Conservation (phyloP, 78 protist species). For the Dictyostelium brefeldianum region DNA sequence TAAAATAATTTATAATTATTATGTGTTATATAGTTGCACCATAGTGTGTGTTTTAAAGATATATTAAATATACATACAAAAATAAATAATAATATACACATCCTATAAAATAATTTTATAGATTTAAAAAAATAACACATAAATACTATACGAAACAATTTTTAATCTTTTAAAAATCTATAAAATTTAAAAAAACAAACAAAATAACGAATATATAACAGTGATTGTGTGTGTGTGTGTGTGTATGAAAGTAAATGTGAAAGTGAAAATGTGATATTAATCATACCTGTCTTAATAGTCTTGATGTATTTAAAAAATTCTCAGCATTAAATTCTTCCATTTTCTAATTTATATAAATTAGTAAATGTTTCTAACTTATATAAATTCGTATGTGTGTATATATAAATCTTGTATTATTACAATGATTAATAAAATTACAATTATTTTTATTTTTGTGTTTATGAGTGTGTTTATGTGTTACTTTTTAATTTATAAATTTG, state of each 20-base stretch:
- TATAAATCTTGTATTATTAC: not conserved
- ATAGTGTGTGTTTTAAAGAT: no score
- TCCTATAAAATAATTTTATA: no score
- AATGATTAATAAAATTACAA: not conserved
- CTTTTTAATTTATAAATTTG: no score
- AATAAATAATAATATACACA: no score
- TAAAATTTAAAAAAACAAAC: not conserved
- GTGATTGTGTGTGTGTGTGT: not conserved
- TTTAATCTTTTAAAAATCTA: not conserved
- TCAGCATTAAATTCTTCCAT: not conserved
- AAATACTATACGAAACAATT: not conserved
- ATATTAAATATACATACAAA: no score
- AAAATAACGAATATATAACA: not conserved
- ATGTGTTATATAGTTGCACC: no score
- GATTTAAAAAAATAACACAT: no score
- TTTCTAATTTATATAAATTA: no score
- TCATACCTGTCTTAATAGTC: conserved; percentile 27
- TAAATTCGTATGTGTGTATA: not conserved
- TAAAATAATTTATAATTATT: no score
- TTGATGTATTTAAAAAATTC: conserved; percentile 1
- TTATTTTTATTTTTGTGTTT: not conserved
- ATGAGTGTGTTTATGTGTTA: not conserved
- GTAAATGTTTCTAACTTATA: no score
- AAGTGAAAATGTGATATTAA: not conserved
- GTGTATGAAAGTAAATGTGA: not conserved